These are phyloP conservation scores for Ustilago loliicola DNA, from an alignment of 1,284 basidiomycete species.

Conservation along the genomic window DNA sequence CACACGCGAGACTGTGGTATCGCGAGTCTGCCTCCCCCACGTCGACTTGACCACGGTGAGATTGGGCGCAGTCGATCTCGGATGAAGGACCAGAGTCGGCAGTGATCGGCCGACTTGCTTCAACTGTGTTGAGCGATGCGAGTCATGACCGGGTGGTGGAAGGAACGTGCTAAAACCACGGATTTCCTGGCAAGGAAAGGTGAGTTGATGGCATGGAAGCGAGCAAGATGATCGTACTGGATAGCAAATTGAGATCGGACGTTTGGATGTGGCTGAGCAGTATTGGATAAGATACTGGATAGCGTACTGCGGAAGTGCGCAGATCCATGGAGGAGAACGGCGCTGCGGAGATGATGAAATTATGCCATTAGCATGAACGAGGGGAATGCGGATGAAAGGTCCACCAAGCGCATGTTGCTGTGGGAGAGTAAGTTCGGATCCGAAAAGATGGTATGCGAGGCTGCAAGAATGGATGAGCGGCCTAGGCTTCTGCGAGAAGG, in stretches of 20 bases:
- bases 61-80: not conserved
- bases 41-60: not conserved
- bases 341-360: conserved; percentile 1
- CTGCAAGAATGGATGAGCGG: not conserved
- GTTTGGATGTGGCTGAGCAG: conserved; percentile 2
- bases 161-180: not conserved
- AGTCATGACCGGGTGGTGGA: not conserved
- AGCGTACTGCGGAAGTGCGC: not conserved
- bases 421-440: not conserved
- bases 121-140: not conserved
- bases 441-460: not conserved
- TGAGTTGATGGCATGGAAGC: not conserved
- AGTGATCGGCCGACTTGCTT: not conserved
- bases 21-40: not conserved
- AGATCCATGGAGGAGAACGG: conserved; percentile 5
- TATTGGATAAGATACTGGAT: not conserved
- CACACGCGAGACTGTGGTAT: not conserved
- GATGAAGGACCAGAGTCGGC: not conserved
- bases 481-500: not conserved
- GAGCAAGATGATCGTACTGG: not conserved
- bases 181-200: too few species aligned
- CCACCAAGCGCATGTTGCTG: not conserved
- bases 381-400: not conserved
- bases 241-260: not conserved
- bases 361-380: conserved; percentile 2